These are phyloP conservation scores for Turritis glabra DNA, from an alignment of 345 rosid species.

Conservation along the genomic window DNA sequence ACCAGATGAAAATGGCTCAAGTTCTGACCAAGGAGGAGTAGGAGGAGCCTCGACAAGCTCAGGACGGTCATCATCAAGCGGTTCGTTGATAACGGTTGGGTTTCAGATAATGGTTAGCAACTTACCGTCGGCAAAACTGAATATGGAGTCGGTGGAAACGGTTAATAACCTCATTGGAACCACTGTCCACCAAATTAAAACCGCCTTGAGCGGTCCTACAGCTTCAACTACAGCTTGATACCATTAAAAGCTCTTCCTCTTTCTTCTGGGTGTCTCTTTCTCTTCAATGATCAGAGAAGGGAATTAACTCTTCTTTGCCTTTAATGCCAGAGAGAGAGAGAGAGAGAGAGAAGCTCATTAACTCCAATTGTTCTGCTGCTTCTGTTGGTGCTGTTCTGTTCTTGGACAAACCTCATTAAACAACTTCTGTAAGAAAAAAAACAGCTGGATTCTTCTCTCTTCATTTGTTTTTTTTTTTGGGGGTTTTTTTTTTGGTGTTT, in stretches of 20 bases:
- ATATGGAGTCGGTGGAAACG: constrained; percentile 90
- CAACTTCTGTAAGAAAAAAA: constrained; percentile 27
- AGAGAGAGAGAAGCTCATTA: constrained; percentile 36
- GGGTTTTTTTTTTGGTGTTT: neutral
- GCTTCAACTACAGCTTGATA: constrained; percentile 42
- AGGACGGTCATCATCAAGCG: constrained; percentile 46
- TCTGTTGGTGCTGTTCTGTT: constrained; percentile 66
- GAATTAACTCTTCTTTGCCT: constrained; percentile 36
- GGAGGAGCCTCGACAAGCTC: constrained; percentile 77
- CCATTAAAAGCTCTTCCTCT: constrained; percentile 32
- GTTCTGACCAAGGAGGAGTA: constrained; percentile 43
- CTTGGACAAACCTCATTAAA: constrained; percentile 45
- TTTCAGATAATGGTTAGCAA: constrained; percentile 93
- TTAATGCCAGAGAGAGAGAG: constrained; percentile 46
- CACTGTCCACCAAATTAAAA: constrained; percentile 91
- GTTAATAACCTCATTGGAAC: constrained; percentile 84
- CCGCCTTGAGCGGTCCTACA: constrained; percentile 77
- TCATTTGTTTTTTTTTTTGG: constrained; percentile 36
- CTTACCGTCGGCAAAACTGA: constrained; percentile 83
- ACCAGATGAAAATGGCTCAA: constrained; percentile 53
- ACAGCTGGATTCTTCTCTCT: constrained; percentile 38
- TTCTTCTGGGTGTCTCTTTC: constrained; percentile 45
- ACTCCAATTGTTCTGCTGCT: constrained; percentile 33
- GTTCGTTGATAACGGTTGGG: constrained; percentile 82
- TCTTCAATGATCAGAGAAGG: constrained; percentile 42